Percentiles rank a stretch among this genome's conserved stretches.
phyloP scores from a whole-genome alignment of 352 stramenopile species.

The Globisporangium echinulatum region DNA sequence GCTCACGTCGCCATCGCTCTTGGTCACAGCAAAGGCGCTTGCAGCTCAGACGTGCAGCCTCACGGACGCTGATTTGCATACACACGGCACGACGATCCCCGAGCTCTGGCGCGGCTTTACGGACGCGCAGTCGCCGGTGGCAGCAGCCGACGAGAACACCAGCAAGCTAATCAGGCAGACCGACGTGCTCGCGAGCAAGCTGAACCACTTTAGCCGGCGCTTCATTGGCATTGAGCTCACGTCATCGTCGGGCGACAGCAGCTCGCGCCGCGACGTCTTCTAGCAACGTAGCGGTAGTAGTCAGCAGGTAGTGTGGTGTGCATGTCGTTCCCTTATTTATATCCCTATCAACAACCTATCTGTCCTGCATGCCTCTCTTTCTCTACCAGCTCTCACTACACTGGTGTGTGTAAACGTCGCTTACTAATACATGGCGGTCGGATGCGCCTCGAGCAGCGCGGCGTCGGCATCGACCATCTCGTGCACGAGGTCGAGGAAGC shows the following conservation, averaged over 20 bases:
- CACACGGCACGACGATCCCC: slow-evolving; percentile 41
- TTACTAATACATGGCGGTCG: background rate
- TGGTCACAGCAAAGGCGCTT: slow-evolving; percentile 38
- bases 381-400: no score
- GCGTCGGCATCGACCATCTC: slow-evolving; percentile 95
- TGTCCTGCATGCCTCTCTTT: no score
- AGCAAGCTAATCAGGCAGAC: slow-evolving; percentile 16
- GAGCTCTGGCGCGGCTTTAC: slow-evolving; percentile 60
- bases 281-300: slow-evolving; percentile 12
- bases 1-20: slow-evolving; percentile 44
- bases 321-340: slow-evolving; percentile 7
- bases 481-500: slow-evolving; percentile 91
- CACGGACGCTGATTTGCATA: slow-evolving; percentile 33
- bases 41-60: slow-evolving; percentile 30
- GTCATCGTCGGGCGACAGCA: slow-evolving; percentile 13
- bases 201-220: slow-evolving; percentile 42
- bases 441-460: slow-evolving; percentile 15
- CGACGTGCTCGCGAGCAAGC: slow-evolving; percentile 46
- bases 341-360: background rate
- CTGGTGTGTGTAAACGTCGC: no score
- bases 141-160: slow-evolving; percentile 11
- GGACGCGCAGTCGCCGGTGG: slow-evolving; percentile 20
- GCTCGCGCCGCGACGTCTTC: slow-evolving; percentile 51
- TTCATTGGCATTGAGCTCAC: slow-evolving; percentile 54
- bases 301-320: no score